Evolutionary conservation across 1,139 yeast genomes (phyloP).

Genomic region (Yamadazyma trypodendri): DNA sequence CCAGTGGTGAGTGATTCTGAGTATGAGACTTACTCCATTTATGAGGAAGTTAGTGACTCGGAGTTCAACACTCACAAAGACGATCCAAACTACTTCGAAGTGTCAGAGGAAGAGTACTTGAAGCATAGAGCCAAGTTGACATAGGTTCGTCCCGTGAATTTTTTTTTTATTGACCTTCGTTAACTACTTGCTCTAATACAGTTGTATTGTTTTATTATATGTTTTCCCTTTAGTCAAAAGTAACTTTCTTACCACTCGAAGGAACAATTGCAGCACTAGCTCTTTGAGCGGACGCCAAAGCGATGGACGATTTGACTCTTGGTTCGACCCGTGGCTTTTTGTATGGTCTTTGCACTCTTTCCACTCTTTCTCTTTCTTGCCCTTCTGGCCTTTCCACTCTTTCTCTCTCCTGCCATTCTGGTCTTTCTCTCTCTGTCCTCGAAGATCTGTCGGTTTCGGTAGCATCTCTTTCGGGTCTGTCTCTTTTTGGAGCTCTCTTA

Average conservation of each 20-base stretch:
- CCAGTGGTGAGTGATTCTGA: conserved; percentile 19
- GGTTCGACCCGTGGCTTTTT: conserved; percentile 25
- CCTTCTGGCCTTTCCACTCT: conserved; percentile 10
- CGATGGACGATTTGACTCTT: conserved; percentile 78
- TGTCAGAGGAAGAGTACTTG: conserved; percentile 36
- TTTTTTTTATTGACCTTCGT: not conserved
- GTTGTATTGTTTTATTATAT: conserved; percentile 3
- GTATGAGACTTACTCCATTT: conserved; percentile 41
- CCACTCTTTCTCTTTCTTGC: conserved; percentile 8
- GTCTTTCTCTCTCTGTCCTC: conserved; percentile 2
- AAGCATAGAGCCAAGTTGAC: conserved; percentile 20
- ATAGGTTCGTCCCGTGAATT: not conserved
- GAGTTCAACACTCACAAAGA: conserved; percentile 45
- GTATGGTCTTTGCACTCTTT: conserved; percentile 13
- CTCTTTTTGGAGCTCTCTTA: conserved; percentile 58
- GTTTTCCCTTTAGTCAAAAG: conserved; percentile 44
- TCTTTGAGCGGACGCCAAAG: conserved; percentile 86
- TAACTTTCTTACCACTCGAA: conserved; percentile 84
- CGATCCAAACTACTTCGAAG: conserved; percentile 52
- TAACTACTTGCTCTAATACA: not conserved
- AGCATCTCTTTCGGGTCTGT: conserved; percentile 13
- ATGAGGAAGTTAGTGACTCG: conserved; percentile 50
- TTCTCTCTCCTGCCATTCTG: conserved; percentile 1
- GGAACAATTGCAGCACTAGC: conserved; percentile 88
- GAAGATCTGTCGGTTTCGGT: conserved; percentile 1